Evolutionary conservation across 441 rosid species (phyloP).

Genomic region (Lepidium campestre): DNA sequence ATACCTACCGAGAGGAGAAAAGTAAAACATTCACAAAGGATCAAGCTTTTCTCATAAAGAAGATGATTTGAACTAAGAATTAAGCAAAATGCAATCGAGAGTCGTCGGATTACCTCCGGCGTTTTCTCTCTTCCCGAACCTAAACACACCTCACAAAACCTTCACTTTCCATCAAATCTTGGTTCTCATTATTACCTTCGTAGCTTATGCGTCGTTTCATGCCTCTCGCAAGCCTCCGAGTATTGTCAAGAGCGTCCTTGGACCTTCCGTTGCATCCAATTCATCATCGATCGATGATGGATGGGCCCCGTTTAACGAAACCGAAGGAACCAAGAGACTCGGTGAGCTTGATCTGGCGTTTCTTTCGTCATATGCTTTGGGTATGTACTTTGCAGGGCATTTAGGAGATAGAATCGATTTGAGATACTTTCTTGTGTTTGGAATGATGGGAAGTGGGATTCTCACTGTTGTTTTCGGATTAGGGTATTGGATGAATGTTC

Average conservation of each 20-base stretch:
- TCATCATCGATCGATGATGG: constrained; percentile 37
- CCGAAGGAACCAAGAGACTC: constrained; percentile 60
- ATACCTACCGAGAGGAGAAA: background rate
- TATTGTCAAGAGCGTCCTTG: constrained; percentile 87
- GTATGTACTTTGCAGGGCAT: constrained; percentile 90
- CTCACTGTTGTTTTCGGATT: constrained; percentile 63
- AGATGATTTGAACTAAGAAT: background rate
- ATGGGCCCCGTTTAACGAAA: constrained; percentile 81
- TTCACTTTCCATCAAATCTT: constrained; percentile 54
- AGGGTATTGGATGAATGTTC: constrained; percentile 80
- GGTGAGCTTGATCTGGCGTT: constrained; percentile 93
- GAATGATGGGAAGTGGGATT: constrained; percentile 87
- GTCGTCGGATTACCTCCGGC: constrained; percentile 43
- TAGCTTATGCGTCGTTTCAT: constrained; percentile 87
- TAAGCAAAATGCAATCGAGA: constrained; percentile 34
- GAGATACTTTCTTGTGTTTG: constrained; percentile 82
- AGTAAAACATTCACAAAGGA: background rate
- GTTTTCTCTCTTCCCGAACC: constrained; percentile 45
- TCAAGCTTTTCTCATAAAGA: background rate
- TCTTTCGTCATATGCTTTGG: constrained; percentile 60
- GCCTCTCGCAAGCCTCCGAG: constrained; percentile 97
- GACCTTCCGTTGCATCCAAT: constrained; percentile 21
- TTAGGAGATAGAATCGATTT: constrained; percentile 75
- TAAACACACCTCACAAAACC: constrained; percentile 58
- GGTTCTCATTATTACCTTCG: constrained; percentile 58